Evolutionary conservation across 2,329 filamentous ascomycete species (phyloP).

Genomic region (Coniochaeta hoffmannii): DNA sequence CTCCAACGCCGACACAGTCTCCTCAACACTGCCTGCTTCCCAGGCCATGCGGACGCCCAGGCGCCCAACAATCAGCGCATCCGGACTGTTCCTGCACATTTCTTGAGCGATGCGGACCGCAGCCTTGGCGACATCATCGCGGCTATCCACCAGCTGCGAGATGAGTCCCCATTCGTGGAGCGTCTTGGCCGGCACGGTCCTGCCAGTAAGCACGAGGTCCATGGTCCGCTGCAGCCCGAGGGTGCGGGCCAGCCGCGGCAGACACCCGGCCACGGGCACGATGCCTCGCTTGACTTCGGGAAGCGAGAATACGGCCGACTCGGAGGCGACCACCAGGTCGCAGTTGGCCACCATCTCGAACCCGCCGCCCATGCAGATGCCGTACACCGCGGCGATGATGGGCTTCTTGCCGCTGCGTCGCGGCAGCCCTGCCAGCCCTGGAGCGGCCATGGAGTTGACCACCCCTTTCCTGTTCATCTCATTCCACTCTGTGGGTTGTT

Average conservation of each 20-base stretch:
- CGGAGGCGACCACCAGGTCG: conserved; percentile 58
- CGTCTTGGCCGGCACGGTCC: conserved; percentile 49
- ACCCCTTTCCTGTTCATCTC: conserved; percentile 28
- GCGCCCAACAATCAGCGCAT: conserved; percentile 64
- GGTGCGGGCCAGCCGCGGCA: conserved; percentile 58
- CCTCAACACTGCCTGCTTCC: conserved; percentile 39
- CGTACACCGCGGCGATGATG: conserved; percentile 70
- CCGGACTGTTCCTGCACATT: conserved; percentile 63
- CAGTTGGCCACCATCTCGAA: conserved; percentile 66
- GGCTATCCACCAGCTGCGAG: conserved; percentile 48
- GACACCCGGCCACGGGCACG: conserved; percentile 60
- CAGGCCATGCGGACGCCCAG: conserved; percentile 65
- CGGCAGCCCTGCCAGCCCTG: conserved; percentile 56
- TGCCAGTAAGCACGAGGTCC: conserved; percentile 65
- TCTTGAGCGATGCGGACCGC: conserved; percentile 54
- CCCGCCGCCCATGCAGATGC: conserved; percentile 63
- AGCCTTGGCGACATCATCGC: conserved; percentile 40
- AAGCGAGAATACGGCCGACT: conserved; percentile 53
- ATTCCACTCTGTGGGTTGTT: conserved; percentile 39
- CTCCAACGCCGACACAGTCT: conserved; percentile 13
- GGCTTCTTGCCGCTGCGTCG: conserved; percentile 64
- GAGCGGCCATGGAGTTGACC: conserved; percentile 26
- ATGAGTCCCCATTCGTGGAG: conserved; percentile 60
- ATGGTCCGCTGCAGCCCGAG: conserved; percentile 63
- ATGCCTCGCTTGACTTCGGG: conserved; percentile 67